Conservation (phyloP, 805 yeast genomes). For the Myxozyma lipomycoides region DNA sequence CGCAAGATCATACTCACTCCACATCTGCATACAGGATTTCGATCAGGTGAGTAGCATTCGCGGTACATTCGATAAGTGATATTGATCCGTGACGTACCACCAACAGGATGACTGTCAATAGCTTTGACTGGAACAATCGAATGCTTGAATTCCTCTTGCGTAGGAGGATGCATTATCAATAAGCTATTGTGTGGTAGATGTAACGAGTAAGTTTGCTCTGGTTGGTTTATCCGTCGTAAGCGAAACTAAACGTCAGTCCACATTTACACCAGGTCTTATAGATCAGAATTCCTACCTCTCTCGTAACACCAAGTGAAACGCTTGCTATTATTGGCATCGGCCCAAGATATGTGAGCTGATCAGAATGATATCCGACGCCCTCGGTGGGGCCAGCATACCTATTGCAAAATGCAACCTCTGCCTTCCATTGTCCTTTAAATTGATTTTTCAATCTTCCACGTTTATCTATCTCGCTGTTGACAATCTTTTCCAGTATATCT, state of each 20-base stretch:
- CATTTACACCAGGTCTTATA: not conserved
- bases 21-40: constrained; percentile 44
- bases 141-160: constrained; percentile 74
- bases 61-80: constrained; percentile 61
- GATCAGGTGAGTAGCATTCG: constrained; percentile 39
- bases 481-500: constrained; percentile 40
- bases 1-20: constrained; percentile 31
- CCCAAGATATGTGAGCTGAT: constrained; percentile 65
- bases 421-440: constrained; percentile 45
- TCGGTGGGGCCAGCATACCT: constrained; percentile 48
- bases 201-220: constrained; percentile 43
- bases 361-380: constrained; percentile 72
- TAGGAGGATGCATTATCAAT: constrained; percentile 70
- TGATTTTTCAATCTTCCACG: constrained; percentile 43
- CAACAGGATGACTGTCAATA: constrained; percentile 45
- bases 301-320: constrained; percentile 61
- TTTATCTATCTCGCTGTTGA: constrained; percentile 39
- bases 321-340: constrained; percentile 68
- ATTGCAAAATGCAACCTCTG: constrained; percentile 55
- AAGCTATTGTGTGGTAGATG: constrained; percentile 70
- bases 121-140: constrained; percentile 47
- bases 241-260: constrained; percentile 38
- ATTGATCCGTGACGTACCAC: constrained; percentile 55
- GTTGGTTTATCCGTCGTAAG: constrained; percentile 10
- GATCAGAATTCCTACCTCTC: constrained; percentile 40